Percentiles rank a stretch among this genome's conserved stretches.
phyloP scores from a whole-genome alignment of 176 grass and related monocot genomes.

The Triticum monococcum region DNA sequence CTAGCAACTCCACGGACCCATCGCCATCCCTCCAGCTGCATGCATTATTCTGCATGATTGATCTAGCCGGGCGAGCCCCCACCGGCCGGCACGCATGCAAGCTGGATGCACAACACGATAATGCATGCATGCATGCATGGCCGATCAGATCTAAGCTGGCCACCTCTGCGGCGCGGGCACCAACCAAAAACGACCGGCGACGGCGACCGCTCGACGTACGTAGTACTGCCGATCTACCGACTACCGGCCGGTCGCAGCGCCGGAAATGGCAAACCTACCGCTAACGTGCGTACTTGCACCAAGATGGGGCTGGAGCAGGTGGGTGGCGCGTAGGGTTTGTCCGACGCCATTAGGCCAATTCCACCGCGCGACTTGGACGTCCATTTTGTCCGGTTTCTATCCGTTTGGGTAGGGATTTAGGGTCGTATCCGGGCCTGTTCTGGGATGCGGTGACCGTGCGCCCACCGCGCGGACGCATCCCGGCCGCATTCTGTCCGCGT shows the following conservation, averaged over 20 bases:
- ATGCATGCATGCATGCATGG: background rate
- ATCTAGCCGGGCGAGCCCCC: background rate
- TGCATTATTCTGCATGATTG: background rate
- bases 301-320: background rate
- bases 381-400: no score
- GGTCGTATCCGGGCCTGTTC: no score
- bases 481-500: no score
- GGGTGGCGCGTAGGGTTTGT: background rate
- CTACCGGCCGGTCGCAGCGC: no score
- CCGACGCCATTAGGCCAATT: background rate
- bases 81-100: background rate
- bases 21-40: background rate
- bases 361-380: no score
- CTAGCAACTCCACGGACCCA: background rate
- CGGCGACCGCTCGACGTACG: background rate
- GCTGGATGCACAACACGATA: background rate
- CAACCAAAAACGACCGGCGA: slow-evolving; percentile 11
- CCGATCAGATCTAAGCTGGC: background rate
- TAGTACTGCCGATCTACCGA: background rate
- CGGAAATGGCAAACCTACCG: no score
- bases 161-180: background rate
- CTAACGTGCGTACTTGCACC: no score
- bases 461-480: no score
- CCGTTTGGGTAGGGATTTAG: no score
- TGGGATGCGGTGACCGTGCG: no score